Percentiles rank a stretch among this genome's conserved stretches.
Conservation (phyloP, 1,284 basidiomycete species). For the Ceratobasidium sp. region DNA sequence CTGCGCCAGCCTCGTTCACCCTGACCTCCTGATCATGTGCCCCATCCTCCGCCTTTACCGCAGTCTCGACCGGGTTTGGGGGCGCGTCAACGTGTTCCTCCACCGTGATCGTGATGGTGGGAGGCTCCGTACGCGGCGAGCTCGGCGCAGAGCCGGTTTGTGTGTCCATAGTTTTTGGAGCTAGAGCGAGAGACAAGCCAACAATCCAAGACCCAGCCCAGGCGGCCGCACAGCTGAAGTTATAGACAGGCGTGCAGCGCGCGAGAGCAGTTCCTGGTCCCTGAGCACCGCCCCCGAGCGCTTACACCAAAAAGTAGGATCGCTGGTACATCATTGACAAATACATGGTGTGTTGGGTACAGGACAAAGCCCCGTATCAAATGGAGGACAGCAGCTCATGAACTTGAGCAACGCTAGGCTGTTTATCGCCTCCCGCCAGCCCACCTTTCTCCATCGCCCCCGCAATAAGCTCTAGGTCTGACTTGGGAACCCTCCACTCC, state of each 20-base stretch:
- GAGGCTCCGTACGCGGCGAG: constrained; percentile 10
- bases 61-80: constrained; percentile 6
- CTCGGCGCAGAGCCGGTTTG: constrained; percentile 13
- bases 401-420: constrained; percentile 26
- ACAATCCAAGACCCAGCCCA: constrained; percentile 13
- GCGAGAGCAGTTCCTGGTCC: constrained; percentile 31
- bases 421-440: constrained; percentile 11
- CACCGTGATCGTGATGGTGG: constrained; percentile 22
- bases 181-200: not conserved
- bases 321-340: constrained; percentile 4
- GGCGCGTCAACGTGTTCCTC: constrained; percentile 36
- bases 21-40: not conserved
- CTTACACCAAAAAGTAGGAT: not conserved
- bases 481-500: constrained; percentile 27
- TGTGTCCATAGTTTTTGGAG: constrained; percentile 6
- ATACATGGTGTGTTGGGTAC: not conserved
- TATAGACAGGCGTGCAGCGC: not conserved
- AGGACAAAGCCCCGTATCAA: not conserved
- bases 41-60: not conserved
- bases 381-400: constrained; percentile 25
- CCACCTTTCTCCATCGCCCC: constrained; percentile 27
- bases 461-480: constrained; percentile 30
- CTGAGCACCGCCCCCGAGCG: constrained; percentile 30
- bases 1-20: not conserved
- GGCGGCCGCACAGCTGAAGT: not conserved